Percentiles rank a stretch among this genome's conserved stretches.
Evolutionary conservation across 306 rosid species (phyloP).

Genomic region (Cucumis sativus): Cucumber_9930_V3 NC_026659.2:17832501-17833000

Average conservation of each 20-base stretch:
- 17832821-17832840: not conserved
- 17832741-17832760: slow-evolving; percentile 89
- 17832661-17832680: not conserved
- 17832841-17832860: slow-evolving; percentile 34
- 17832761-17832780: slow-evolving; percentile 61
- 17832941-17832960: slow-evolving; percentile 71
- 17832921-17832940: slow-evolving; percentile 57
- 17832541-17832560: slow-evolving; percentile 78
- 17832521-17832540: not conserved
- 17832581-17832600: slow-evolving; percentile 99
- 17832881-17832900: slow-evolving; percentile 91
- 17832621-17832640: not conserved
- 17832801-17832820: slow-evolving; percentile 1
- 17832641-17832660: not conserved
- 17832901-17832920: slow-evolving; percentile 95
- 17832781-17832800: slow-evolving; percentile 2
- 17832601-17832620: slow-evolving; percentile 31
- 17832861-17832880: slow-evolving; percentile 82
- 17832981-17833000: slow-evolving; percentile 4
- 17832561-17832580: slow-evolving; percentile 95
- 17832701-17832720: slow-evolving; percentile 99
- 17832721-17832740: slow-evolving; percentile 91
- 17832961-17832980: slow-evolving; percentile 77
- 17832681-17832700: not conserved
- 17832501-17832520: not conserved